Base-by-base conservation (phyloP, 306 rosid genomes). In the Dryas drummondii region DNA sequence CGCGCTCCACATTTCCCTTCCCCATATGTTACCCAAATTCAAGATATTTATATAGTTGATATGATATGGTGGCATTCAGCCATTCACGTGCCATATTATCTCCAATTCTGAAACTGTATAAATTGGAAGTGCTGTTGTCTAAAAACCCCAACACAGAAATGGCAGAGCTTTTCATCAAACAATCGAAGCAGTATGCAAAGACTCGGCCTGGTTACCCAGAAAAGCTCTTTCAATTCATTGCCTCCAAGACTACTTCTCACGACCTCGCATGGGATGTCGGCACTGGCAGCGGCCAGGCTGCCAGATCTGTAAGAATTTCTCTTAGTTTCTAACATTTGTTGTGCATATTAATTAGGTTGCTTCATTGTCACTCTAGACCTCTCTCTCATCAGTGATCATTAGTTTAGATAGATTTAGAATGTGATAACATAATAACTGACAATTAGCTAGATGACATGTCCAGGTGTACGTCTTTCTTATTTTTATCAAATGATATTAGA, bases 211-310 rank as follows among this genome's bases (percentile, higher is more conserved):
- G 61, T 66, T 91, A 91, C 62, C 98, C 97, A 46, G 15, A 79
- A 16, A 40, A 85, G 6, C 78, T 93, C 53, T 93, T 89, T 49
- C 77, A 74, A 15, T 91, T 85, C 76, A 86, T 91, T 1, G 90
- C 96, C 69, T 89, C 98, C 12, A 94, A 86, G 55, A 88, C 96
- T 0, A 83, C 87, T 5, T 55, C 60, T 22, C 90, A 84, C 81
- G 51, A 87, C 19, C 88, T 90, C 44, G 96, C 78, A 4, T 91
- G 98, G 98, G 98, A 94, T 51, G 96, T 71, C 50, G 97, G 91
- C 78, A 90, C 97, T 17, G 97, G 98, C 54, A 91, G 77, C 27
- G 97, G 96, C 76, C 98, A 94, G 76, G 98, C 97, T 40, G 94
- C 93, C 27, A 83, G 68, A 75, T 82, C 90, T 7, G 97, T 93